A percentile compares a stretch with the other conserved stretches of the same genome.
Evolutionary conservation across 495 filamentous ascomycete species (phyloP).

Genomic region (Peziza echinospora): DNA sequence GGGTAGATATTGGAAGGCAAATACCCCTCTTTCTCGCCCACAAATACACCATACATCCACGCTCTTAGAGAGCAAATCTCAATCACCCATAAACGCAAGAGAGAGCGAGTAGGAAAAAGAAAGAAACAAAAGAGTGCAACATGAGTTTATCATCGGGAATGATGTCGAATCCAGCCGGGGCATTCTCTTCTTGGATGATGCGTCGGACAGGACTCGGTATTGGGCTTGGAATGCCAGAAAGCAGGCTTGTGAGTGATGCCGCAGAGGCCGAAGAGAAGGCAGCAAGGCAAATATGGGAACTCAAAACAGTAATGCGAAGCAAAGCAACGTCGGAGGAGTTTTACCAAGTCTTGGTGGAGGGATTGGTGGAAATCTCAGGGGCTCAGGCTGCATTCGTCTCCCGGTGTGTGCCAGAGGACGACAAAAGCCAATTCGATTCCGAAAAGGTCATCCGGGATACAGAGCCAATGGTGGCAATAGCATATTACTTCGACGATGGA

Average conservation of each 20-base stretch:
- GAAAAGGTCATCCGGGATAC: constrained; percentile 34
- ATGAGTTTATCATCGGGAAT: too few relatives aligned
- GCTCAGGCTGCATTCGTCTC: constrained; percentile 54
- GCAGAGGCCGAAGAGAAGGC: background rate
- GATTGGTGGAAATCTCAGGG: constrained; percentile 37
- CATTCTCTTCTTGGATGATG: background rate
- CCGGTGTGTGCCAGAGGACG: constrained; percentile 40
- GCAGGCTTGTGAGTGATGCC: background rate
- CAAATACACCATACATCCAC: too few relatives aligned
- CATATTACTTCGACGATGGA: constrained; percentile 49
- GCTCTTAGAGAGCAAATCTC: too few relatives aligned
- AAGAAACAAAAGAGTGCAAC: too few relatives aligned
- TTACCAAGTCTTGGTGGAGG: constrained; percentile 46
- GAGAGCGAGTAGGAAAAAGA: too few relatives aligned
- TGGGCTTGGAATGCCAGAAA: background rate
- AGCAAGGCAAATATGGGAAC: background rate
- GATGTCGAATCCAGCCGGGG: background rate
- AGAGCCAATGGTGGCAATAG: constrained; percentile 33
- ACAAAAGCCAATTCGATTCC: constrained; percentile 32
- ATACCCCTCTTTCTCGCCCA: too few relatives aligned
- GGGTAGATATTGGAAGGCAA: too few relatives aligned
- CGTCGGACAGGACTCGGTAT: background rate
- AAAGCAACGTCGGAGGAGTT: constrained; percentile 37
- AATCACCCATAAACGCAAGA: too few relatives aligned
- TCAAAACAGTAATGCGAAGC: constrained; percentile 7